A percentile compares a stretch with the other conserved stretches of the same genome.
Conservation (phyloP, 179 eudicot genomes). For the Camellia oleifera region DNA sequence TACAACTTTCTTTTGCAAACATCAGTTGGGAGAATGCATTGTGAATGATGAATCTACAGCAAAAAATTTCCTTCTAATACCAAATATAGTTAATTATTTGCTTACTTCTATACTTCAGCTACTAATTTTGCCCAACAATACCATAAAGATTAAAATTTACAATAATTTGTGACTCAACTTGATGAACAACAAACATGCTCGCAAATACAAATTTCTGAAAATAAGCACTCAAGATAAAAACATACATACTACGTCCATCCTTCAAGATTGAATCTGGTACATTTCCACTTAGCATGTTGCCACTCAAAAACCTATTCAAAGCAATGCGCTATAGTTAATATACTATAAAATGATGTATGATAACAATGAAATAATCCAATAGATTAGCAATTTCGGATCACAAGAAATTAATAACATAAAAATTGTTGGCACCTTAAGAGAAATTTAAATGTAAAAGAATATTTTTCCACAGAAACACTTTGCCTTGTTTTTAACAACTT, state of each 20-base stretch:
- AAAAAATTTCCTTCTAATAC: background rate
- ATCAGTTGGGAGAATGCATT: background rate
- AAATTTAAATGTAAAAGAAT: background rate
- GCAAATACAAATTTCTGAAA: background rate
- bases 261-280: slow-evolving; percentile 37
- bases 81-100: background rate
- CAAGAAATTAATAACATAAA: background rate
- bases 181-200: background rate
- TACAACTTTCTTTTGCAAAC: background rate
- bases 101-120: background rate
- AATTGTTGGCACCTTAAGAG: background rate
- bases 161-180: too few species aligned
- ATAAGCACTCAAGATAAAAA: slow-evolving; percentile 6
- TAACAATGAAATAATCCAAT: background rate
- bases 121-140: too few species aligned
- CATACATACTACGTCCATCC: slow-evolving; percentile 43
- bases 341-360: background rate
- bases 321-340: background rate
- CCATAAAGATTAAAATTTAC: too few species aligned
- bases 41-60: background rate
- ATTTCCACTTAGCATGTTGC: slow-evolving; percentile 40
- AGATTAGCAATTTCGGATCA: background rate
- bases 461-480: background rate
- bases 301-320: slow-evolving; percentile 34
- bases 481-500: too few species aligned